Evolutionary conservation across 2,329 filamentous ascomycete genomes (phyloP).

Genomic region (Escovopsis sp.): DNA sequence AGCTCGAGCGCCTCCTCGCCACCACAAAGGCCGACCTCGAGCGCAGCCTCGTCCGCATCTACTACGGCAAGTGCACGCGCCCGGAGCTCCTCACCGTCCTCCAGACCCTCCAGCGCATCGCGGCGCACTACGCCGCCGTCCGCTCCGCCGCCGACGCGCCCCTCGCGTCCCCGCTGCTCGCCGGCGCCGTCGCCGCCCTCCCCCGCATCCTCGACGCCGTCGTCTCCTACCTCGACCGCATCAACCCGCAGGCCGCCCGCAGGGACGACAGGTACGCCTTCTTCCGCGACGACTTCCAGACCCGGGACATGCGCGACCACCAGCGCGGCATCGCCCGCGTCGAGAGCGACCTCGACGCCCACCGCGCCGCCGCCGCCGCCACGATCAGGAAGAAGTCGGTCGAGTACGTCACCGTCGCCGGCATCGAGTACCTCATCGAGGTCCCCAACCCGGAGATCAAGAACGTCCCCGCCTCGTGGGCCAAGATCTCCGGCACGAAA

Average conservation of each 20-base stretch:
- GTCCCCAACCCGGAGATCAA: conserved; percentile 72
- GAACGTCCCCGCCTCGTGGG: conserved; percentile 84
- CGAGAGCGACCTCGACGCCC: conserved; percentile 72
- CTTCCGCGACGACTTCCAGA: conserved; percentile 77
- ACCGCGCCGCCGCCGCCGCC: conserved; percentile 55
- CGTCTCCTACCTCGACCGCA: conserved; percentile 62
- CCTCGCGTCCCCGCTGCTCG: conserved; percentile 57
- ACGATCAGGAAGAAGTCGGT: conserved; percentile 53
- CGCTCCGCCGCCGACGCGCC: conserved; percentile 51
- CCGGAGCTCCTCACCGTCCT: conserved; percentile 76
- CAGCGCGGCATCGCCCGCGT: conserved; percentile 86
- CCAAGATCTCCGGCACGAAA: conserved; percentile 90
- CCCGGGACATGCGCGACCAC: conserved; percentile 74
- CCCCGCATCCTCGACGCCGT: conserved; percentile 64
- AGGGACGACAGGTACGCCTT: conserved; percentile 89
- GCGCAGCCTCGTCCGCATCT: conserved; percentile 85
- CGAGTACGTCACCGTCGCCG: conserved; percentile 69
- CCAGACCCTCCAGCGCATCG: conserved; percentile 71
- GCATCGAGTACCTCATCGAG: conserved; percentile 91
- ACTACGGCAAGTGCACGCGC: conserved; percentile 89
- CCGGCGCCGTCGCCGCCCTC: conserved; percentile 56
- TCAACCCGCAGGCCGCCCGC: conserved; percentile 71
- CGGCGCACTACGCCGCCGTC: conserved; percentile 55
- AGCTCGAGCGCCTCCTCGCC: conserved; percentile 55
- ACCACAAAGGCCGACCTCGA: conserved; percentile 73